Percentiles rank a stretch among this genome's conserved stretches.
Evolutionary conservation across 768 basidiomycete species (phyloP).

Genomic region (Amanita inopinata): DNA sequence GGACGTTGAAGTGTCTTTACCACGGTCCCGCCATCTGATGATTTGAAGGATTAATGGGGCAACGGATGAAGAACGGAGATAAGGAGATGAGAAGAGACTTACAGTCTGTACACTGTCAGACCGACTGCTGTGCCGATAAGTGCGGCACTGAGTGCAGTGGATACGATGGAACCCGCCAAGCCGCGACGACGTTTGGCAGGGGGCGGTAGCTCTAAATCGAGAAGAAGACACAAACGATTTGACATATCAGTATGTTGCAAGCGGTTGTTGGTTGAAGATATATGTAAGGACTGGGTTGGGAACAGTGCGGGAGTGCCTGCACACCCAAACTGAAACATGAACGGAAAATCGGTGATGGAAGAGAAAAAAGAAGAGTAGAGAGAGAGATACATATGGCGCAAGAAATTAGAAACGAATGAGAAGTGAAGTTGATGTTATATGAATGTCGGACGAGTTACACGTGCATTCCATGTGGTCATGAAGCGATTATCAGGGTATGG

Average conservation of each 20-base stretch:
- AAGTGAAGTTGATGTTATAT: constrained; percentile 9
- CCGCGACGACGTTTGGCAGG: constrained; percentile 74
- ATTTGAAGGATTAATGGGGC: neutral
- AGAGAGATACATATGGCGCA: constrained; percentile 12
- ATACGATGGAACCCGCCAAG: constrained; percentile 74
- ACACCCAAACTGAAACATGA: constrained; percentile 1
- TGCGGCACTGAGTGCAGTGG: constrained; percentile 77
- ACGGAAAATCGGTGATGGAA: constrained; percentile 7
- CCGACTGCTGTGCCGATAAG: constrained; percentile 83
- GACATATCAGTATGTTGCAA: constrained; percentile 16
- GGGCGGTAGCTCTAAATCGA: constrained; percentile 62
- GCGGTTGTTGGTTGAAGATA: constrained; percentile 1
- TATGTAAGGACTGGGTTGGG: constrained; percentile 9
- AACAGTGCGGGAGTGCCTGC: constrained; percentile 10
- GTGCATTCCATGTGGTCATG: constrained; percentile 12
- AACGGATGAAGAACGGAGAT: neutral
- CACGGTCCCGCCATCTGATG: constrained; percentile 68
- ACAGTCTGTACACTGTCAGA: constrained; percentile 81
- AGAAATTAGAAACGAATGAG: constrained; percentile 11
- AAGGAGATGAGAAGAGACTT: constrained; percentile 22
- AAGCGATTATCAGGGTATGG: neutral
- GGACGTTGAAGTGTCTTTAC: constrained; percentile 40
- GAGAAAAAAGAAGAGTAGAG: constrained; percentile 7
- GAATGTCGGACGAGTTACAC: constrained; percentile 13
- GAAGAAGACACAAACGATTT: constrained; percentile 30